These are phyloP conservation scores for Ceratobasidium sp. DNA, from an alignment of 1,284 basidiomycete genomes.

Conservation along the genomic window DNA sequence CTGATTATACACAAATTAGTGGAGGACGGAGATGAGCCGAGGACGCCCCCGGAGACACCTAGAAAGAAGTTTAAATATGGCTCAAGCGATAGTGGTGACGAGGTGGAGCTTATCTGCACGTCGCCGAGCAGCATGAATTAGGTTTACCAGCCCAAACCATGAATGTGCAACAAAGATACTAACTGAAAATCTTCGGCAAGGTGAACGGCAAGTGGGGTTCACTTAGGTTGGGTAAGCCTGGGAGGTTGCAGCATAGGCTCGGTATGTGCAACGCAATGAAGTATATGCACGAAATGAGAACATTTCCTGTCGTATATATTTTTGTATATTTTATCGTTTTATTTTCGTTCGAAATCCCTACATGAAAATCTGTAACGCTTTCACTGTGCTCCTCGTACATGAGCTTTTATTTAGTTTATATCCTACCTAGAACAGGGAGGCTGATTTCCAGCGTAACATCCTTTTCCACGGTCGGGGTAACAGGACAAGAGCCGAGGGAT, in stretches of 20 bases:
- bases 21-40: neutral
- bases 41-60: neutral
- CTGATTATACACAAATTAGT: neutral
- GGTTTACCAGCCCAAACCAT: neutral
- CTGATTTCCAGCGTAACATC: neutral
- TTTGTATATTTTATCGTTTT: too few species aligned
- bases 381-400: too few species aligned
- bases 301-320: too few species aligned
- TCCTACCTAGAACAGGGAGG: neutral
- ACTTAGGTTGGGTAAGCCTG: too few species aligned
- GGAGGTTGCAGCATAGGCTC: too few species aligned
- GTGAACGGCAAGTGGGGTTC: neutral
- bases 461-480: neutral
- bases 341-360: too few species aligned
- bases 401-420: neutral
- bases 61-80: neutral
- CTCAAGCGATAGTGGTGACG: neutral
- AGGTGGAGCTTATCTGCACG: neutral
- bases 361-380: too few species aligned
- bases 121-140: neutral
- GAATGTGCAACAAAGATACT: neutral
- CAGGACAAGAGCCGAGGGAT: constrained; percentile 3
- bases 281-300: too few species aligned
- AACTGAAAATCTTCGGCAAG: neutral
- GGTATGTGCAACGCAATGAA: too few species aligned